Evolutionary conservation across 495 filamentous ascomycete genomes (phyloP).

Genomic region (Annulohypoxylon stygium): DNA sequence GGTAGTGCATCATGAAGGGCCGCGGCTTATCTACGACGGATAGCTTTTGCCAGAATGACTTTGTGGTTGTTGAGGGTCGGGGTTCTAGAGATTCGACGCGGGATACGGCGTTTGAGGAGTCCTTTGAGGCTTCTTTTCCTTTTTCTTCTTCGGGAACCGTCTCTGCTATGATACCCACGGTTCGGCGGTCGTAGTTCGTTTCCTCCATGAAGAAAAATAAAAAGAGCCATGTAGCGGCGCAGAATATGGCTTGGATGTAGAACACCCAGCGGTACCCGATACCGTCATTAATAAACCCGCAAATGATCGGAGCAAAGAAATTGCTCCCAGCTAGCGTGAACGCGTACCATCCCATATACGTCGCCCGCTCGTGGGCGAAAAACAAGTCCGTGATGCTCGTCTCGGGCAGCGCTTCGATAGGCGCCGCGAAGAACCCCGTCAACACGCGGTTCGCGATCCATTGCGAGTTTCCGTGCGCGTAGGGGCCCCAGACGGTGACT

Average conservation of each 20-base stretch:
- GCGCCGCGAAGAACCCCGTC: slow-evolving; percentile 74
- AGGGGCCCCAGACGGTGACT: slow-evolving; percentile 62
- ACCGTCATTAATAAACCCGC: slow-evolving; percentile 75
- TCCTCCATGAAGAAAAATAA: slow-evolving; percentile 79
- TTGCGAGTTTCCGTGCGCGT: slow-evolving; percentile 66
- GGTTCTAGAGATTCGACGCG: slow-evolving; percentile 55
- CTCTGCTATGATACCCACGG: slow-evolving; percentile 47
- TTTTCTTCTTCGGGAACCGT: slow-evolving; percentile 37
- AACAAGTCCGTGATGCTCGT: slow-evolving; percentile 74
- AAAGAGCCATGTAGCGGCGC: slow-evolving; percentile 66
- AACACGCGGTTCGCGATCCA: slow-evolving; percentile 74
- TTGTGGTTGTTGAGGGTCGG: slow-evolving; percentile 39
- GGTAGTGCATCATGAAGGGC: slow-evolving; percentile 64
- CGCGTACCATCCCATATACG: slow-evolving; percentile 74
- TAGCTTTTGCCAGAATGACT: slow-evolving; percentile 68
- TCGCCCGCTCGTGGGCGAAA: slow-evolving; percentile 75
- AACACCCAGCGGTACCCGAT: slow-evolving; percentile 74
- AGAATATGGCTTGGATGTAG: slow-evolving; percentile 75
- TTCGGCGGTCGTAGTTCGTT: slow-evolving; percentile 69
- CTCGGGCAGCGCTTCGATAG: slow-evolving; percentile 73
- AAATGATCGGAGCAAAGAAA: slow-evolving; percentile 74
- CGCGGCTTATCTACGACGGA: slow-evolving; percentile 63
- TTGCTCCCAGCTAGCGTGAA: slow-evolving; percentile 73
- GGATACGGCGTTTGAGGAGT: slow-evolving; percentile 23
- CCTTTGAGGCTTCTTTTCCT: slow-evolving; percentile 23